A percentile compares a stretch with the other conserved stretches of the same genome.
Conservation (phyloP, 2,329 filamentous ascomycete species). For the Exophiala aquamarina region DNA sequence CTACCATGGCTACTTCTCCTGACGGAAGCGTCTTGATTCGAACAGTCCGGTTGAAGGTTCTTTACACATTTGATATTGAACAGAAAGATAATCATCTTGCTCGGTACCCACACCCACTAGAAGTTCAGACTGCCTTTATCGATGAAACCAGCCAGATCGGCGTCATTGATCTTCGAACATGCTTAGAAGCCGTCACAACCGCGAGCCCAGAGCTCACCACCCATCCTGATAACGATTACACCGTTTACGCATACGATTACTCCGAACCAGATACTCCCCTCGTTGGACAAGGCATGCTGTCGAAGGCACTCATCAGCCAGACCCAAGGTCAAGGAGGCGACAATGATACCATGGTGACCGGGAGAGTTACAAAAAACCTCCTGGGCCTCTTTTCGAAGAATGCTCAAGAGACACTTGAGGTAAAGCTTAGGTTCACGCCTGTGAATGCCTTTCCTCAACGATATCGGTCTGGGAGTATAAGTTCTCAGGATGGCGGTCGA, state of each 20-base stretch:
- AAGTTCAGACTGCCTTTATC: slow-evolving; percentile 76
- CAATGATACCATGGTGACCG: slow-evolving; percentile 67
- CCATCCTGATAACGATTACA: slow-evolving; percentile 76
- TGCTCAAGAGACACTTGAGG: slow-evolving; percentile 81
- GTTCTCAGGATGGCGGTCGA: slow-evolving; percentile 24
- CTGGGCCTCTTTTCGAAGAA: slow-evolving; percentile 81
- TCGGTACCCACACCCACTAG: slow-evolving; percentile 74
- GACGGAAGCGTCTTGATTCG: slow-evolving; percentile 48
- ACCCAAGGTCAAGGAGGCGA: slow-evolving; percentile 42
- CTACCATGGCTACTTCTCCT: slow-evolving; percentile 27
- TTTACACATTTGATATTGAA: slow-evolving; percentile 92
- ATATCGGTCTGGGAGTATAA: slow-evolving; percentile 27
- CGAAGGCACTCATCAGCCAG: slow-evolving; percentile 70
- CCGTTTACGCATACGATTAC: slow-evolving; percentile 96
- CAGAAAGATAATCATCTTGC: slow-evolving; percentile 87
- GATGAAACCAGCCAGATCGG: slow-evolving; percentile 82
- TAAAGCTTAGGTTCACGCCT: slow-evolving; percentile 81
- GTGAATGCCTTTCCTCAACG: slow-evolving; percentile 51
- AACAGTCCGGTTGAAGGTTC: slow-evolving; percentile 80
- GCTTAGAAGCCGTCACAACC: slow-evolving; percentile 75
- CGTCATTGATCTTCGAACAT: slow-evolving; percentile 81
- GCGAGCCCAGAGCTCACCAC: slow-evolving; percentile 83
- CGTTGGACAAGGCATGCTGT: slow-evolving; percentile 93
- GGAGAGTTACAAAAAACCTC: slow-evolving; percentile 83
- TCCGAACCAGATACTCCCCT: slow-evolving; percentile 91